These are phyloP conservation scores for Exobasidium rhododendri DNA, from an alignment of 1,284 basidiomycete genomes.

Conservation along the genomic window DNA sequence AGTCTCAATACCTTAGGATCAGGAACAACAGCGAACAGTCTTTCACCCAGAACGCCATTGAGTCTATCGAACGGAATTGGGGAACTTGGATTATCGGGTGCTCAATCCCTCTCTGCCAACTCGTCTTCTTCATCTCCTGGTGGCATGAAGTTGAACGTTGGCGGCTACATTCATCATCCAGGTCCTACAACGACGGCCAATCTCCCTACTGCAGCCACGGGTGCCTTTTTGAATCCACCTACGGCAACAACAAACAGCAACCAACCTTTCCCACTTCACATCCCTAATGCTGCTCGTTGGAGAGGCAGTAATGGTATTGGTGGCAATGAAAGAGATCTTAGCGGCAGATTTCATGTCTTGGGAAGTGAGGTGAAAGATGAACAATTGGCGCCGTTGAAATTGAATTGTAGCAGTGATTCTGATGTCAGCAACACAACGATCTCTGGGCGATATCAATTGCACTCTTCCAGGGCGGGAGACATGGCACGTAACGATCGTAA, in stretches of 20 bases:
- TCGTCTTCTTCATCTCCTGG: conserved; percentile 11
- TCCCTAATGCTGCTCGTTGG: conserved; percentile 10
- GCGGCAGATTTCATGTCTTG: neutral
- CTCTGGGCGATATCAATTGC: conserved; percentile 2
- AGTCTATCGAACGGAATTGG: conserved; percentile 12
- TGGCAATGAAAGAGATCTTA: neutral
- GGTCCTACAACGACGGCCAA: conserved; percentile 9
- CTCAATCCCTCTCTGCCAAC: neutral
- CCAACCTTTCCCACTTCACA: conserved; percentile 13
- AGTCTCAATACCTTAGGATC: conserved; percentile 22
- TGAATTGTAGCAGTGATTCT: neutral
- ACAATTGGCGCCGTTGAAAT: neutral
- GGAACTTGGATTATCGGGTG: neutral
- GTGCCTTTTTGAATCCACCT: conserved; percentile 1
- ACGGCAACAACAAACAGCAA: neutral
- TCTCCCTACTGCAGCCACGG: neutral
- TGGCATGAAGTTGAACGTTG: conserved; percentile 4
- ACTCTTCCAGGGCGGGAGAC: too few species aligned
- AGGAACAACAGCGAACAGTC: conserved; percentile 16
- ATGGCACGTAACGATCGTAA: neutral
- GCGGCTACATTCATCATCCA: conserved; percentile 14
- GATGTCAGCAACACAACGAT: neutral
- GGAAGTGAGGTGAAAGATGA: neutral
- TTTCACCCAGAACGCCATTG: conserved; percentile 33
- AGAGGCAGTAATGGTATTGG: neutral